Evolutionary conservation across 768 basidiomycete species (phyloP).

Genomic region (Pisolithus marmoratus): DNA sequence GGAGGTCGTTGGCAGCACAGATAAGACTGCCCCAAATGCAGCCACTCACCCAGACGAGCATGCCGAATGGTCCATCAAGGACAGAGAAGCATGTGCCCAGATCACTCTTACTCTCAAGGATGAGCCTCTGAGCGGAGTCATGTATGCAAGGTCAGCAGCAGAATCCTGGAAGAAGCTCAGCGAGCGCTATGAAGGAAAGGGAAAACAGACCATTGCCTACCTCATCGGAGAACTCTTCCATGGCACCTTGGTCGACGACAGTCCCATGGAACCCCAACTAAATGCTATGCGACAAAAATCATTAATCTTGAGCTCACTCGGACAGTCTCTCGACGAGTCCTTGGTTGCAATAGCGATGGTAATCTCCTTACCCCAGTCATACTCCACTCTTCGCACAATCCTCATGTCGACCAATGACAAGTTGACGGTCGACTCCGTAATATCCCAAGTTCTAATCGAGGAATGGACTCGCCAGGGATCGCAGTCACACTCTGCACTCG

Average conservation of each 20-base stretch:
- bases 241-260: too few relatives aligned
- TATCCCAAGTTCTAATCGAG: background rate
- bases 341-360: too few relatives aligned
- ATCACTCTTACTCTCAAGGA: constrained; percentile 20
- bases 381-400: constrained; percentile 19
- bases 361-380: too few relatives aligned
- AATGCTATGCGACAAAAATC: too few relatives aligned
- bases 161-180: constrained; percentile 15
- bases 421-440: background rate
- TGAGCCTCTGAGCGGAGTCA: constrained; percentile 16
- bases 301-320: too few relatives aligned
- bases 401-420: constrained; percentile 10
- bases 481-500: background rate
- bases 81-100: constrained; percentile 18
- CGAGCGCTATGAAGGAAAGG: constrained; percentile 13
- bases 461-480: background rate
- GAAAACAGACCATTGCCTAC: too few relatives aligned
- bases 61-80: background rate
- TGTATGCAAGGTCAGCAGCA: constrained; percentile 6
- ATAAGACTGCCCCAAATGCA: background rate
- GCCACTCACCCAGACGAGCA: background rate
- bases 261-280: too few relatives aligned
- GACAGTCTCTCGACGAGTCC: too few relatives aligned
- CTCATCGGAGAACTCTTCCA: too few relatives aligned
- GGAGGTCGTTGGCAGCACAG: constrained; percentile 1